Percentiles rank a stretch among this genome's conserved stretches.
Evolutionary conservation across 169 alveolate species (phyloP).

Genomic region (Theileria orientalis): DNA sequence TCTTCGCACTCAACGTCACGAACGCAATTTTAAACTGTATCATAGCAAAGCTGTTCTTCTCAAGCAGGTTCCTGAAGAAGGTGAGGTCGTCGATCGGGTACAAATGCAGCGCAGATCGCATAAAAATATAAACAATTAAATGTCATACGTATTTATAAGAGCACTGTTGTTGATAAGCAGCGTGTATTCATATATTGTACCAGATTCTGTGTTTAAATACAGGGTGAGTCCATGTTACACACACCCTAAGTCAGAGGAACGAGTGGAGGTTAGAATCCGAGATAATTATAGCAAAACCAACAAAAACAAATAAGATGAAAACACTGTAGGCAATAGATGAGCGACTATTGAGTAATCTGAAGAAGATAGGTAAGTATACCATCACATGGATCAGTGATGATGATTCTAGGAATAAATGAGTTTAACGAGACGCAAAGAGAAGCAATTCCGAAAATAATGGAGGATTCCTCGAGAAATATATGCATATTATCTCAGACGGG

Average conservation of each 20-base stretch:
- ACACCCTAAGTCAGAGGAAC: neutral
- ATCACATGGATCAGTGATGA: neutral
- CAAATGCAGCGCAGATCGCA: slow-evolving; percentile 70
- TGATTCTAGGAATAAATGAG: slow-evolving; percentile 2
- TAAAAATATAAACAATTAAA: slow-evolving; percentile 29
- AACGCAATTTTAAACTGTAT: slow-evolving; percentile 53
- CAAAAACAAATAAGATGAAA: neutral
- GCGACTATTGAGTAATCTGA: neutral
- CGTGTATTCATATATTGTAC: neutral
- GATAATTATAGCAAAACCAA: neutral
- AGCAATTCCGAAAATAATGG: slow-evolving; percentile 17
- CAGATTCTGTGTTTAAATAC: neutral
- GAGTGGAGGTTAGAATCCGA: neutral
- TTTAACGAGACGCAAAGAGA: slow-evolving; percentile 26
- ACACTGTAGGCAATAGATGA: slow-evolving; percentile 1
- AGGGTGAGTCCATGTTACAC: neutral
- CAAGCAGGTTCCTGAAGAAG: slow-evolving; percentile 49
- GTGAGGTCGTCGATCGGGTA: slow-evolving; percentile 62
- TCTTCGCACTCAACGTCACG: slow-evolving; percentile 45
- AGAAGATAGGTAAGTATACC: slow-evolving; percentile 8
- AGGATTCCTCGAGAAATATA: slow-evolving; percentile 24
- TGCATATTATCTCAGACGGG: slow-evolving; percentile 80
- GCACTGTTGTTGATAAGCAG: neutral
- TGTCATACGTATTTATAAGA: neutral
- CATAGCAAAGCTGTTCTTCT: slow-evolving; percentile 37